Evolutionary conservation across 805 yeast genomes (phyloP).

Genomic region (Suhomyces xylopsoci): DNA sequence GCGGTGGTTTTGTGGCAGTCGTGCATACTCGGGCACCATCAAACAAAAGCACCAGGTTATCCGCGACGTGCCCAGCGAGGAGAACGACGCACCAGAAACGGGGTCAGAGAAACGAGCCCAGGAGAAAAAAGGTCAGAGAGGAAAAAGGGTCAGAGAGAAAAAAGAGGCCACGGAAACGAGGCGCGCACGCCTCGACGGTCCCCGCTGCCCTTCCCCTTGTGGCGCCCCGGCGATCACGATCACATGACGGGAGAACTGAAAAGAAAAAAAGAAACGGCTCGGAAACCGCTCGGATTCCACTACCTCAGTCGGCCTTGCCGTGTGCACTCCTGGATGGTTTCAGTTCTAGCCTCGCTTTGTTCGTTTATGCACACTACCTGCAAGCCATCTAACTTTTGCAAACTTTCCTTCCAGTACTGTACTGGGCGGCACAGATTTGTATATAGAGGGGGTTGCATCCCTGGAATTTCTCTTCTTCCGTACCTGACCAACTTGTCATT

Average conservation of each 20-base stretch:
- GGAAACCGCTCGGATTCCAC: not conserved
- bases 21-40: not conserved
- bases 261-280: not conserved
- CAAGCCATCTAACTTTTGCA: constrained; percentile 3
- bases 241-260: not conserved
- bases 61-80: not conserved
- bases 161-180: too few species aligned
- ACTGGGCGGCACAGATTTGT: not conserved
- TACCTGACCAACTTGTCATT: not conserved
- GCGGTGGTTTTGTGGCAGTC: not conserved
- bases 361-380: not conserved
- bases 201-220: not conserved
- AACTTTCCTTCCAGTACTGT: not conserved
- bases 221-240: not conserved
- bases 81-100: not conserved
- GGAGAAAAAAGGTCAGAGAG: too few species aligned
- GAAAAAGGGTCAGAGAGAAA: too few species aligned
- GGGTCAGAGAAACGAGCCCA: not conserved
- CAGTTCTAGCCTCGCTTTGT: constrained; percentile 4
- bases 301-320: not conserved
- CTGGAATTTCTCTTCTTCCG: not conserved
- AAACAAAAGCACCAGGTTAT: not conserved
- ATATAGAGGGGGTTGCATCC: not conserved
- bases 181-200: not conserved
- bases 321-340: not conserved